A percentile compares a stretch with the other conserved stretches of the same genome.
phyloP scores from a whole-genome alignment of 352 stramenopile genomes.

The Thraustochytrium sp. region DNA sequence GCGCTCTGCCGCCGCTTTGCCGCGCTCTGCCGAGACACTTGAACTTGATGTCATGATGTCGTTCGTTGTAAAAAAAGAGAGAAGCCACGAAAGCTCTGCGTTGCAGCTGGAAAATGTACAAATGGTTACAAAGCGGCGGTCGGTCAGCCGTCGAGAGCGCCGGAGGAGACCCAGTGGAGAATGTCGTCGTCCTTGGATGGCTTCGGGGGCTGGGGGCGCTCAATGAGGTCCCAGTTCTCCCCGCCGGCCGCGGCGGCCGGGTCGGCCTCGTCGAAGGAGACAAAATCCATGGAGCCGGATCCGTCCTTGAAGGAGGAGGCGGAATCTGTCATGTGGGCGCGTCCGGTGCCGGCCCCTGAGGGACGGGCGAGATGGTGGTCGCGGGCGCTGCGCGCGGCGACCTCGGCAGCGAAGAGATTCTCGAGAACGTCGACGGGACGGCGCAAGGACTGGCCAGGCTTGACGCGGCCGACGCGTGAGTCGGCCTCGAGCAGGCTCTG shows the following conservation, averaged over 20 bases:
- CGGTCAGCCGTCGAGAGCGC: not conserved
- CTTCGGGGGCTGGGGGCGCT: constrained; percentile 21
- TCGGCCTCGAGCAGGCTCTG: constrained; percentile 9
- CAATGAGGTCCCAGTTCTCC: constrained; percentile 26
- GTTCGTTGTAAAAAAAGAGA: too few relatives aligned
- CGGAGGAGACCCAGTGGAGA: constrained; percentile 2
- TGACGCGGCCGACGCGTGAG: constrained; percentile 10
- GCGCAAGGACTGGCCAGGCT: not conserved
- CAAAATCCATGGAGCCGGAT: not conserved
- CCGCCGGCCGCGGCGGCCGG: not conserved
- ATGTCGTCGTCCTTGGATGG: constrained; percentile 41
- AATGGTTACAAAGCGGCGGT: not conserved
- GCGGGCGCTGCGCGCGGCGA: not conserved
- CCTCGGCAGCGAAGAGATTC: not conserved
- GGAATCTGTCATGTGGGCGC: not conserved
- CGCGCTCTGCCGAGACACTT: too few relatives aligned
- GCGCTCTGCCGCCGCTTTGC: too few relatives aligned
- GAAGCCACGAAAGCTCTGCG: too few relatives aligned
- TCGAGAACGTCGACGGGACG: not conserved
- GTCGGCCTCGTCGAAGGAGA: not conserved
- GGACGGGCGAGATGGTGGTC: not conserved
- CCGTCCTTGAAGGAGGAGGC: not conserved
- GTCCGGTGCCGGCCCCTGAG: not conserved
- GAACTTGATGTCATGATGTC: too few relatives aligned
- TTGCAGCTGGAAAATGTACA: too few relatives aligned